phyloP scores from a whole-genome alignment of 2,329 filamentous ascomycete species.

The Trichoderma semiorbis region DNA sequence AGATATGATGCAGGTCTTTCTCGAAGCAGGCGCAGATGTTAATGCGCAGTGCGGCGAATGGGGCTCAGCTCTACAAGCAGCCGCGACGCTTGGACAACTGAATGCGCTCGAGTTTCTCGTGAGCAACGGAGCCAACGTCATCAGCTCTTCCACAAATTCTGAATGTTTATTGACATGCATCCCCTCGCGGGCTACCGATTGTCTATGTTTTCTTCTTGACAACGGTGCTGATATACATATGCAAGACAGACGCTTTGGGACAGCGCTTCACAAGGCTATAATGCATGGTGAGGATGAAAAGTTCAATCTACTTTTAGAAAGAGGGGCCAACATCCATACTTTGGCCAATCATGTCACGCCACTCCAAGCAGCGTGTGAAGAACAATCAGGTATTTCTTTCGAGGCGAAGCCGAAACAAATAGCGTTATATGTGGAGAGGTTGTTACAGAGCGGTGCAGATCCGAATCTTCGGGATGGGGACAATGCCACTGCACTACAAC shows the following conservation, averaged over 20 bases:
- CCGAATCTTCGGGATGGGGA: not conserved
- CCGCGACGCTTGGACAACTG: not conserved
- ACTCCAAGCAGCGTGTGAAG: not conserved
- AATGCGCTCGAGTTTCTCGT: not conserved
- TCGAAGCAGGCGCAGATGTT: not conserved
- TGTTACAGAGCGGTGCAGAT: not conserved
- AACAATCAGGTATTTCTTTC: too few relatives aligned
- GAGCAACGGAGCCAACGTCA: not conserved
- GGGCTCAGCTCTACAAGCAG: not conserved
- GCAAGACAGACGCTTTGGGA: not conserved
- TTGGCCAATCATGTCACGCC: not conserved
- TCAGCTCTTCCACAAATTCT: too few relatives aligned
- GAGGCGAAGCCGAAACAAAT: too few relatives aligned
- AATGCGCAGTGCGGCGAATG: not conserved
- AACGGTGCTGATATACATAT: not conserved
- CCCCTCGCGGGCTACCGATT: not conserved
- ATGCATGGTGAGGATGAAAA: accelerated
- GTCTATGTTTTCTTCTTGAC: not conserved
- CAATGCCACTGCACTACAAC: not conserved
- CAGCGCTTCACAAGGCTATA: not conserved
- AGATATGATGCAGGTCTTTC: not conserved
- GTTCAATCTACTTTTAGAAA: not conserved
- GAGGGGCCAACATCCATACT: not conserved
- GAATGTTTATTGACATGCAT: not conserved
- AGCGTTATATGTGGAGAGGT: not conserved